A percentile compares a stretch with the other conserved stretches of the same genome.
These are phyloP conservation scores for Orbilia ellipsospora DNA, from an alignment of 2,329 filamentous ascomycete species.

Conservation along the genomic window DNA sequence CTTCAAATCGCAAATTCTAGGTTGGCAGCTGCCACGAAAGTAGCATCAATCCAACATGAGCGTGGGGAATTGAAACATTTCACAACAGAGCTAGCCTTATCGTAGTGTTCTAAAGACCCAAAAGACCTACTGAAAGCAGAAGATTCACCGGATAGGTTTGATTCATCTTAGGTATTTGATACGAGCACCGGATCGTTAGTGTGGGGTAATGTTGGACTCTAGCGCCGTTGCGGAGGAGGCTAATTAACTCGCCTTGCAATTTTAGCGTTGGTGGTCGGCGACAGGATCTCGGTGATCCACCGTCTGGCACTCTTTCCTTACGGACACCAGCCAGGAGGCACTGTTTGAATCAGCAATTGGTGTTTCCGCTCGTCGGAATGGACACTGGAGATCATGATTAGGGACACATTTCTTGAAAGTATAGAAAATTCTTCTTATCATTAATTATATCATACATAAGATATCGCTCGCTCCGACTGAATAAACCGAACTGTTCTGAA, in stretches of 20 bases:
- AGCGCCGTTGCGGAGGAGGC: conserved; percentile 27
- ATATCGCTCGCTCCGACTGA: conserved; percentile 47
- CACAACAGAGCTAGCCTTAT: conserved; percentile 38
- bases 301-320: conserved; percentile 9
- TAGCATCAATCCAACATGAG: neutral
- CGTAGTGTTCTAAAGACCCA: conserved; percentile 13
- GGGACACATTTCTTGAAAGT: conserved; percentile 20
- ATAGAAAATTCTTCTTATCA: conserved; percentile 12
- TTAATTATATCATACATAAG: conserved; percentile 49
- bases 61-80: conserved; percentile 47
- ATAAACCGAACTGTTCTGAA: conserved; percentile 41
- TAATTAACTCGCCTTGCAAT: conserved; percentile 9
- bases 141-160: conserved; percentile 21
- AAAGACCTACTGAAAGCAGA: conserved; percentile 8
- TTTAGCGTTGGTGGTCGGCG: conserved; percentile 18
- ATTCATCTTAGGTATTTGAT: conserved; percentile 48
- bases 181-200: conserved; percentile 40
- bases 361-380: no score
- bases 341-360: no score
- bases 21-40: neutral
- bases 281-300: conserved; percentile 36
- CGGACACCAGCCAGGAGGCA: no score
- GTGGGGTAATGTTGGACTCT: conserved; percentile 32
- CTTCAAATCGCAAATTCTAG: neutral
- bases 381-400: conserved; percentile 7